Conservation (phyloP, 164 flowering plant species). For the Chimonanthus praecox region DNA sequence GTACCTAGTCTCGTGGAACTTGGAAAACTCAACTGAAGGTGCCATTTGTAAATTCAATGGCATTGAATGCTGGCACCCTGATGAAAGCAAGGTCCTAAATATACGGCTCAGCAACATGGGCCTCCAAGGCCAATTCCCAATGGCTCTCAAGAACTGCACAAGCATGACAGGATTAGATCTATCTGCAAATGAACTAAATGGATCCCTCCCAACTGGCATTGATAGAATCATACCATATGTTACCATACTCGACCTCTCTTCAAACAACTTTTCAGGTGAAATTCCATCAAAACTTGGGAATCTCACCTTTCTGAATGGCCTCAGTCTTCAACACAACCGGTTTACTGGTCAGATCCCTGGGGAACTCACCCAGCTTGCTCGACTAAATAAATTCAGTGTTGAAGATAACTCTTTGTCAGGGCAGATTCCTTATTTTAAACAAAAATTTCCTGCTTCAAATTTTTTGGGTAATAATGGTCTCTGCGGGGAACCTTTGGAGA, state of each 20-base stretch:
- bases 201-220: slow-evolving; percentile 53
- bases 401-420: slow-evolving; percentile 50
- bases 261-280: slow-evolving; percentile 48
- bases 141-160: slow-evolving; percentile 44
- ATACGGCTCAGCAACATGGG: slow-evolving; percentile 47
- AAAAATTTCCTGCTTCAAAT: not conserved
- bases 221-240: slow-evolving; percentile 16
- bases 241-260: slow-evolving; percentile 59
- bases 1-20: slow-evolving; percentile 48
- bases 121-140: slow-evolving; percentile 67
- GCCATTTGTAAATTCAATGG: slow-evolving; percentile 64
- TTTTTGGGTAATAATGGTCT: slow-evolving; percentile 8
- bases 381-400: slow-evolving; percentile 51
- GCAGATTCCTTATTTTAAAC: slow-evolving; percentile 30
- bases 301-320: slow-evolving; percentile 38
- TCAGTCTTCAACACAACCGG: slow-evolving; percentile 47
- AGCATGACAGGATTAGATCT: slow-evolving; percentile 68
- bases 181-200: slow-evolving; percentile 46
- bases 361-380: slow-evolving; percentile 32
- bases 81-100: slow-evolving; percentile 59
- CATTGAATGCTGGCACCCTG: slow-evolving; percentile 71
- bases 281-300: slow-evolving; percentile 48
- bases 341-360: slow-evolving; percentile 56
- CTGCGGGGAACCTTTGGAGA: slow-evolving; percentile 1
- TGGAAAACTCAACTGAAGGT: slow-evolving; percentile 44